A percentile compares a stretch with the other conserved stretches of the same genome.
These are phyloP conservation scores for Leptographium galeiforme DNA, from an alignment of 2,329 filamentous ascomycete genomes.

Conservation along the genomic window DNA sequence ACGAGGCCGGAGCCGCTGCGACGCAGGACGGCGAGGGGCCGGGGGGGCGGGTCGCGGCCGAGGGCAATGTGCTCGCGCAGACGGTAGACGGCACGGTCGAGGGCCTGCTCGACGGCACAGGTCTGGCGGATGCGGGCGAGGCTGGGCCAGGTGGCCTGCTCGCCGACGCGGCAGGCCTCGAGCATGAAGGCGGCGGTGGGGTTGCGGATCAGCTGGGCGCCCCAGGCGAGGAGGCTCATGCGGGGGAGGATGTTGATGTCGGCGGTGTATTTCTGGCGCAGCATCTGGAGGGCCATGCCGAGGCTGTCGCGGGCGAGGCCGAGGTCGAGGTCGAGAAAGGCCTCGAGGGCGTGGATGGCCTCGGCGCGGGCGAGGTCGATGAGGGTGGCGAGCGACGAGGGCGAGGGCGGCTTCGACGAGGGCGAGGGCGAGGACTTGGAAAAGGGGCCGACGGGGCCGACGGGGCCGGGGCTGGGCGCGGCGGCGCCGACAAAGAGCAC, in stretches of 20 bases:
- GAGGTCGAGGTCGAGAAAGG: constrained; percentile 66
- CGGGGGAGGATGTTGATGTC: constrained; percentile 66
- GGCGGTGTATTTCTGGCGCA: constrained; percentile 84
- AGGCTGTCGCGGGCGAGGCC: constrained; percentile 68
- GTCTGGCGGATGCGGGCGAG: constrained; percentile 74
- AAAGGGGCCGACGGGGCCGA: background rate
- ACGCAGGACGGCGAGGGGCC: too few species aligned
- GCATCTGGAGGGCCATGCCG: constrained; percentile 65
- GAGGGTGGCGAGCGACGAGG: constrained; percentile 49
- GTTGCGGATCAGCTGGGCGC: constrained; percentile 63
- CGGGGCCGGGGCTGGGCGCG: constrained; percentile 33
- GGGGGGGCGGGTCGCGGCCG: constrained; percentile 39
- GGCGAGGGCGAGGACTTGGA: background rate
- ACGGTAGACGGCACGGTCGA: constrained; percentile 61
- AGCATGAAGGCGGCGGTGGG: constrained; percentile 80
- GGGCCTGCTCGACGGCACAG: constrained; percentile 74
- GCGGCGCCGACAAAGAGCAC: constrained; percentile 77
- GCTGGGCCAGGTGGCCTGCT: constrained; percentile 85
- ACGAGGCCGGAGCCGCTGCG: too few species aligned
- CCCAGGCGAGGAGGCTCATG: constrained; percentile 13
- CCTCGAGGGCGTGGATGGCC: constrained; percentile 64
- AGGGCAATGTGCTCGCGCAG: constrained; percentile 58
- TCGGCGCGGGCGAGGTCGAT: constrained; percentile 68
- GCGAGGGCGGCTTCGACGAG: background rate
- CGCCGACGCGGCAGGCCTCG: constrained; percentile 60